phyloP scores from a whole-genome alignment of 2,329 filamentous ascomycete species.

The Penicillium carneum region DNA sequence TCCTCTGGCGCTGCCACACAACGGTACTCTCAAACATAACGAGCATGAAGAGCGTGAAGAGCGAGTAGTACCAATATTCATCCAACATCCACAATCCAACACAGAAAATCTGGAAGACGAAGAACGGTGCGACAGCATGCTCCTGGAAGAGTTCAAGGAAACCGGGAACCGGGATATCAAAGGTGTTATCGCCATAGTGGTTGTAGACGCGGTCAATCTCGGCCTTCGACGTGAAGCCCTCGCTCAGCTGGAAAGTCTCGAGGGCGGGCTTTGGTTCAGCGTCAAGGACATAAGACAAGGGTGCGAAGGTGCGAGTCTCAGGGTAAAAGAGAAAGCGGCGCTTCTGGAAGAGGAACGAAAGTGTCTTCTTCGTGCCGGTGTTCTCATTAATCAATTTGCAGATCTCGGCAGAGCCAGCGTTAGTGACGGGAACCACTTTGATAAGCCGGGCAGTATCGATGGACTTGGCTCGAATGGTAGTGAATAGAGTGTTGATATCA shows the following conservation, averaged over 20 bases:
- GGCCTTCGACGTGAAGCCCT: slow-evolving; percentile 74
- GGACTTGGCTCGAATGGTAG: slow-evolving; percentile 71
- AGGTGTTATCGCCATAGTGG: slow-evolving; percentile 94
- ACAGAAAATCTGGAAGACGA: slow-evolving; percentile 98
- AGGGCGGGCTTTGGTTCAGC: slow-evolving; percentile 81
- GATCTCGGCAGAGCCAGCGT: slow-evolving; percentile 88
- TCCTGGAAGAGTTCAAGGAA: slow-evolving; percentile 97
- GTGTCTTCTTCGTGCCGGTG: slow-evolving; percentile 73
- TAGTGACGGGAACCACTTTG: slow-evolving; percentile 88
- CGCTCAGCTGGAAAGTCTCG: slow-evolving; percentile 77
- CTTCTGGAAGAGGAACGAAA: slow-evolving; percentile 97
- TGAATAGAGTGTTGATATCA: slow-evolving; percentile 81
- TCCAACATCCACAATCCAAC: slow-evolving; percentile 98
- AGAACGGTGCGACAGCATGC: slow-evolving; percentile 97
- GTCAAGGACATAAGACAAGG: slow-evolving; percentile 84
- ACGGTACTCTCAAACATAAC: slow-evolving; percentile 97
- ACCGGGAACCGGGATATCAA: slow-evolving; percentile 95
- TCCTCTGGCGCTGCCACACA: slow-evolving; percentile 97
- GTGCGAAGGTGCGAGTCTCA: slow-evolving; percentile 76
- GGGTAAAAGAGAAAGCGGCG: slow-evolving; percentile 87
- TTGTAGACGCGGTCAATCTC: slow-evolving; percentile 82
- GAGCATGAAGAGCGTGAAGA: slow-evolving; percentile 98
- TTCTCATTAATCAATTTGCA: slow-evolving; percentile 80
- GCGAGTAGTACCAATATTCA: slow-evolving; percentile 99
- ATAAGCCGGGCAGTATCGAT: slow-evolving; percentile 81